phyloP scores from a whole-genome alignment of 106 monocot genomes.

The Gastrodia elata region DNA sequence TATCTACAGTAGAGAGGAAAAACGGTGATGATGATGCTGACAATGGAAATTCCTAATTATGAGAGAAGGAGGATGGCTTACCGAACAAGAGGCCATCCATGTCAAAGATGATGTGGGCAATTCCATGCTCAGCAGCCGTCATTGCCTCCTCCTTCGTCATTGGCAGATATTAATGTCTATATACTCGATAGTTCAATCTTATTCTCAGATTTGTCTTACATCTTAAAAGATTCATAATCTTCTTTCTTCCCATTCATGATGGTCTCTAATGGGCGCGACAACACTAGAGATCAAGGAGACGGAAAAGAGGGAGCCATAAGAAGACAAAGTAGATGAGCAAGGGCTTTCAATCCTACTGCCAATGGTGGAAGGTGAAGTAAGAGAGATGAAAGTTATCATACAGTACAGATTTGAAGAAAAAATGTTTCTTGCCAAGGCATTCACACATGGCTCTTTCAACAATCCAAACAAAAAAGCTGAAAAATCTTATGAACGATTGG shows the following conservation, averaged over 20 bases:
- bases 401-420: conserved; percentile 31
- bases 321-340: not conserved
- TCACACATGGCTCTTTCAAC: conserved; percentile 34
- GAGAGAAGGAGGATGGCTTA: conserved; percentile 3
- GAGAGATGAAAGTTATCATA: conserved; percentile 19
- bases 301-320: not conserved
- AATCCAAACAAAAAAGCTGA: conserved; percentile 4
- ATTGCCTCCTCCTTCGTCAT: conserved; percentile 6
- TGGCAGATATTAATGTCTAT: no score
- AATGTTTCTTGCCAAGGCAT: conserved; percentile 28
- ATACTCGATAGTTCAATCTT: no score
- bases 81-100: conserved; percentile 97
- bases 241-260: no score
- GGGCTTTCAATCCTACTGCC: not conserved
- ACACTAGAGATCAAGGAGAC: no score
- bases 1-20: conserved; percentile 28
- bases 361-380: not conserved
- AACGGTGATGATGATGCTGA: not conserved
- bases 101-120: conserved; percentile 89
- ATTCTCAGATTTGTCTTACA: no score
- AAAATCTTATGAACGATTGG: no score
- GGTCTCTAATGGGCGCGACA: no score
- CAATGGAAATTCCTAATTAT: no score
- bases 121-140: conserved; percentile 2
- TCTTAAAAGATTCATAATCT: no score